Percentiles rank a stretch among this genome's conserved stretches.
Evolutionary conservation across 1,284 basidiomycete species (phyloP).

Genomic region (Golubevia sp.): DNA sequence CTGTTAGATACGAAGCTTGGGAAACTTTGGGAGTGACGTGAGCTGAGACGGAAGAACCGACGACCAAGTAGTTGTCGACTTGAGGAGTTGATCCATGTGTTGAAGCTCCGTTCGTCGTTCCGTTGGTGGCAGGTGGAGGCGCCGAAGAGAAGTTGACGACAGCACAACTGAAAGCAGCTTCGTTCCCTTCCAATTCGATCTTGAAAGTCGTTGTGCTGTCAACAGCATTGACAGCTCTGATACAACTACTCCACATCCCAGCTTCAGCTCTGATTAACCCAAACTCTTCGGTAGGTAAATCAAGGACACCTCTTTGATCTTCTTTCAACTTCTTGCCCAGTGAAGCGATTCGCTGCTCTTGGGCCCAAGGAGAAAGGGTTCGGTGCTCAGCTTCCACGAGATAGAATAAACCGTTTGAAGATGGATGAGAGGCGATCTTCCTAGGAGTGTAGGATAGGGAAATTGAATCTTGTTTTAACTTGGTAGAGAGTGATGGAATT

Average conservation of each 20-base stretch:
- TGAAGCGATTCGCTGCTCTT: not conserved
- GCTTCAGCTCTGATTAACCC: conserved; percentile 1
- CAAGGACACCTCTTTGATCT: not conserved
- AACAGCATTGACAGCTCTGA: not conserved
- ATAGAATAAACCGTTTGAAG: not conserved
- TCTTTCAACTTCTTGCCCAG: not conserved
- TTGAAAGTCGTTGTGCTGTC: not conserved
- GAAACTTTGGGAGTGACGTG: not conserved
- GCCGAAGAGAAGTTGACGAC: conserved; percentile 9
- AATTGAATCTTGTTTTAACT: conserved; percentile 1
- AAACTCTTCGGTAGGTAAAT: not conserved
- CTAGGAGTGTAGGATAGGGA: not conserved
- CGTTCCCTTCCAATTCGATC: conserved; percentile 1
- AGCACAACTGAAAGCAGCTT: conserved; percentile 1
- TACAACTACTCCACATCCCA: not conserved
- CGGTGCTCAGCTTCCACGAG: not conserved
- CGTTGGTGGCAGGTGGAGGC: conserved; percentile 10
- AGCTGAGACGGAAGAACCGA: not conserved
- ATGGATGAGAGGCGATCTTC: not conserved
- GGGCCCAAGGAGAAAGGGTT: not conserved
- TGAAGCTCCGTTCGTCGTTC: not conserved
- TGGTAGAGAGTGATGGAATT: not conserved
- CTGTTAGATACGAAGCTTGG: not conserved
- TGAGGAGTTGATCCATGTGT: too few relatives aligned
- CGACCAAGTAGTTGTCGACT: conserved; percentile 1